phyloP scores from a whole-genome alignment of 106 monocot genomes.

The Dendrobium nobile region DNA sequence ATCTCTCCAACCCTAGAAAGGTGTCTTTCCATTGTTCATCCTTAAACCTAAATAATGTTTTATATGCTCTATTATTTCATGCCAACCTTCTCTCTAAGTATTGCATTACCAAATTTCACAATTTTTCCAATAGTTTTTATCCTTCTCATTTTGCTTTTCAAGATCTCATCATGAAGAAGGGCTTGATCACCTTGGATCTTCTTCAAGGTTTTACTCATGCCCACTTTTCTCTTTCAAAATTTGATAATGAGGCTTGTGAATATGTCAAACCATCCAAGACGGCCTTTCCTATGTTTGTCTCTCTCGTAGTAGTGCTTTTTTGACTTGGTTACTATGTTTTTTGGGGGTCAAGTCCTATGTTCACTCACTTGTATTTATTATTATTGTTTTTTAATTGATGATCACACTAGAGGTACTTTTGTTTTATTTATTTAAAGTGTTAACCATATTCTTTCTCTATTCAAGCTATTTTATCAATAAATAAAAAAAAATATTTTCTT shows the following conservation, averaged over 20 bases:
- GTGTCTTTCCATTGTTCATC: neutral
- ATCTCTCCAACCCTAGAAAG: neutral
- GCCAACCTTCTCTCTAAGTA: neutral
- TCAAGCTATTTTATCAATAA: too few species aligned
- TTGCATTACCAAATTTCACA: neutral
- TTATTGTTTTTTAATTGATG: neutral
- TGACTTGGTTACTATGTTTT: neutral
- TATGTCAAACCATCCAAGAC: neutral
- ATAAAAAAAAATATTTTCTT: too few species aligned
- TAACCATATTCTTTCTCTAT: too few species aligned
- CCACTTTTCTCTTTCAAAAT: neutral
- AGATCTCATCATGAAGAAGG: neutral
- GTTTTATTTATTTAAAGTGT: too few species aligned
- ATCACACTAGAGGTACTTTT: neutral
- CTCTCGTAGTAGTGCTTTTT: neutral
- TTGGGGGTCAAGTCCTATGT: neutral
- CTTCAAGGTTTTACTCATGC: neutral
- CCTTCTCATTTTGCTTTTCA: neutral
- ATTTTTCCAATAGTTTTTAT: neutral
- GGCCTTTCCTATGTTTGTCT: neutral
- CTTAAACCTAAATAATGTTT: neutral
- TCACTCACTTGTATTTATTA: neutral
- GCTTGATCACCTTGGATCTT: neutral
- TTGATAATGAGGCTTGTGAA: neutral
- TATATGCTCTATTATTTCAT: neutral